Evolutionary conservation across 2,329 filamentous ascomycete genomes (phyloP).

Genomic region (Epichloe scottii): DNA sequence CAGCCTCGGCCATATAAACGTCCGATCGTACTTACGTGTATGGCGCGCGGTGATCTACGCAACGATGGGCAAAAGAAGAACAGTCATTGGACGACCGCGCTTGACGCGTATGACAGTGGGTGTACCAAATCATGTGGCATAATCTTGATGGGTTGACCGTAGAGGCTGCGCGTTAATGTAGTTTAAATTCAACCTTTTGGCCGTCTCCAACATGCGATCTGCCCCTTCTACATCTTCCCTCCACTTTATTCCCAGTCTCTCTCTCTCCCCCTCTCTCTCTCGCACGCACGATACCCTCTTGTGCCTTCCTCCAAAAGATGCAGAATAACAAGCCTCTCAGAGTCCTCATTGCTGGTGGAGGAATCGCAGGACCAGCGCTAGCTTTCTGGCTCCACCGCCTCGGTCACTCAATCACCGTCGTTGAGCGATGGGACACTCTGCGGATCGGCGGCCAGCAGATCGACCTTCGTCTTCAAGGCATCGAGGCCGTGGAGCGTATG

Average conservation of each 20-base stretch:
- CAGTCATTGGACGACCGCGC: no score
- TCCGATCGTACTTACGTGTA: no score
- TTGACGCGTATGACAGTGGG: no score
- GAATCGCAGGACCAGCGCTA: conserved; percentile 19
- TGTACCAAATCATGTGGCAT: no score
- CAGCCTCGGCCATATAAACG: no score
- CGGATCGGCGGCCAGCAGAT: conserved; percentile 29
- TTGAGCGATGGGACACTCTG: conserved; percentile 22
- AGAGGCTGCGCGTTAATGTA: no score
- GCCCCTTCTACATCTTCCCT: background rate
- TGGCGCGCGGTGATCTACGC: no score
- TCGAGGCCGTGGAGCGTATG: conserved; percentile 26
- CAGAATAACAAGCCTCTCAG: background rate
- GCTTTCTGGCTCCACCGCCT: conserved; percentile 19
- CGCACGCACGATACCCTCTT: background rate
- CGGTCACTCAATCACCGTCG: conserved; percentile 22
- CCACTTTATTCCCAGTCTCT: background rate
- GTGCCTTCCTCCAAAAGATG: background rate
- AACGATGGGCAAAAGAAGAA: no score
- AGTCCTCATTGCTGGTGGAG: conserved; percentile 20
- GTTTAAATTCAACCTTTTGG: no score
- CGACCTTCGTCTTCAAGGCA: conserved; percentile 30
- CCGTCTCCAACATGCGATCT: no score
- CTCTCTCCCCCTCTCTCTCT: background rate
- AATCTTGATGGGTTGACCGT: no score